phyloP scores from a whole-genome alignment of 306 rosid species.

The Adenanthera pavonina region DNA sequence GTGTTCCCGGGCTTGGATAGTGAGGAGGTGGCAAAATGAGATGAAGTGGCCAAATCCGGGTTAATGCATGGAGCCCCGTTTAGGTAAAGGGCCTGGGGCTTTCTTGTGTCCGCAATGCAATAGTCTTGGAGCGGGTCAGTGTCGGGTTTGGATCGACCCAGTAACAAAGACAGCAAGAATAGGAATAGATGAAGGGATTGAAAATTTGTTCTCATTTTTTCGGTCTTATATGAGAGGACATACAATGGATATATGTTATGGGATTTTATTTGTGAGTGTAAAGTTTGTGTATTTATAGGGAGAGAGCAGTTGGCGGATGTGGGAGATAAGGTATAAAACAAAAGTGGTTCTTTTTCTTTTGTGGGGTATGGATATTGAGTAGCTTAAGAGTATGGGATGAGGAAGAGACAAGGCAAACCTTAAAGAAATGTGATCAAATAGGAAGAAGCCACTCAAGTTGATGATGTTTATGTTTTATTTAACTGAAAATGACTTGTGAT shows the following conservation, averaged over 20 bases:
- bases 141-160: slow-evolving; percentile 52
- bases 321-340: slow-evolving; percentile 11
- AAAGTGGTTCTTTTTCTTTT: slow-evolving; percentile 16
- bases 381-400: slow-evolving; percentile 66
- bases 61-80: slow-evolving; percentile 74
- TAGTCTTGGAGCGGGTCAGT: slow-evolving; percentile 75
- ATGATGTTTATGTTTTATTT: slow-evolving; percentile 28
- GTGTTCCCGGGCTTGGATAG: slow-evolving; percentile 58
- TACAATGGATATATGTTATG: slow-evolving; percentile 1
- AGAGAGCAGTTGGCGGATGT: slow-evolving; percentile 36
- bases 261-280: not conserved
- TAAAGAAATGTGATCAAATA: slow-evolving; percentile 16
- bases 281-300: slow-evolving; percentile 11
- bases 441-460: slow-evolving; percentile 36
- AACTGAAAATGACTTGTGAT: slow-evolving; percentile 8
- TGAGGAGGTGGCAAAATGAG: slow-evolving; percentile 63
- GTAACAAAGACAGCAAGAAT: slow-evolving; percentile 32
- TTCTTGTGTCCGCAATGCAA: slow-evolving; percentile 64
- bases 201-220: slow-evolving; percentile 49
- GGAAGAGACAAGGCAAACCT: slow-evolving; percentile 58
- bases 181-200: slow-evolving; percentile 40
- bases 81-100: slow-evolving; percentile 38
- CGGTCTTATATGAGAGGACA: not conserved
- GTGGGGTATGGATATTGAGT: slow-evolving; percentile 64
- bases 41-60: slow-evolving; percentile 49